These are phyloP conservation scores for Trichosanthes cucumerina DNA, from an alignment of 306 rosid species.

Conservation along the genomic window DNA sequence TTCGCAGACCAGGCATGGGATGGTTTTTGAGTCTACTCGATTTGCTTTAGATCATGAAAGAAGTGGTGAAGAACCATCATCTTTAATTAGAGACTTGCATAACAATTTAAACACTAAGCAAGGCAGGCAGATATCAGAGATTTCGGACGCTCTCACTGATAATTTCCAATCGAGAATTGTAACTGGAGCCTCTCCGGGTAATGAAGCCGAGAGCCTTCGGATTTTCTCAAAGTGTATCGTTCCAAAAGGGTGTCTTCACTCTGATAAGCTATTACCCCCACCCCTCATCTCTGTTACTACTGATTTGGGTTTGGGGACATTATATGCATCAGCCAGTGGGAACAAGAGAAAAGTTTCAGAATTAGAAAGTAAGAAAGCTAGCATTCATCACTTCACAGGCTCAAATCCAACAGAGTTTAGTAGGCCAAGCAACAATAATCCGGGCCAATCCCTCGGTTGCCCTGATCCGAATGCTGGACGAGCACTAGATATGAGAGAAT, in stretches of 20 bases:
- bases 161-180: not conserved
- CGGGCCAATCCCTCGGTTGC: slow-evolving; percentile 20
- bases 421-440: slow-evolving; percentile 25
- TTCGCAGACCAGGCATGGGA: slow-evolving; percentile 30
- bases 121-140: slow-evolving; percentile 20
- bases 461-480: slow-evolving; percentile 31
- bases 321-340: slow-evolving; percentile 36
- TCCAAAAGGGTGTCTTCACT: slow-evolving; percentile 20
- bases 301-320: slow-evolving; percentile 88
- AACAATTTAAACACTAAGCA: slow-evolving; percentile 27
- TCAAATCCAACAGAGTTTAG: slow-evolving; percentile 43
- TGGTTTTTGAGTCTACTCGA: slow-evolving; percentile 33
- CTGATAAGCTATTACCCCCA: slow-evolving; percentile 28
- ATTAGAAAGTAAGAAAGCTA: slow-evolving; percentile 24
- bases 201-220: slow-evolving; percentile 1
- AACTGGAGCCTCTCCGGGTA: not conserved
- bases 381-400: slow-evolving; percentile 32
- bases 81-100: slow-evolving; percentile 20
- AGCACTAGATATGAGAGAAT: slow-evolving; percentile 38
- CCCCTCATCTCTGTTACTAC: slow-evolving; percentile 56
- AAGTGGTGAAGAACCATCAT: slow-evolving; percentile 28
- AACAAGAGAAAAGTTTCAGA: slow-evolving; percentile 33
- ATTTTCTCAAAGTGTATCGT: slow-evolving; percentile 10
- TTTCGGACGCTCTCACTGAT: slow-evolving; percentile 17
- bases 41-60: slow-evolving; percentile 30